Percentiles rank a stretch among this genome's conserved stretches.
phyloP scores from a whole-genome alignment of 2,329 filamentous ascomycete genomes.

The Fusarium oxysporum region DNA sequence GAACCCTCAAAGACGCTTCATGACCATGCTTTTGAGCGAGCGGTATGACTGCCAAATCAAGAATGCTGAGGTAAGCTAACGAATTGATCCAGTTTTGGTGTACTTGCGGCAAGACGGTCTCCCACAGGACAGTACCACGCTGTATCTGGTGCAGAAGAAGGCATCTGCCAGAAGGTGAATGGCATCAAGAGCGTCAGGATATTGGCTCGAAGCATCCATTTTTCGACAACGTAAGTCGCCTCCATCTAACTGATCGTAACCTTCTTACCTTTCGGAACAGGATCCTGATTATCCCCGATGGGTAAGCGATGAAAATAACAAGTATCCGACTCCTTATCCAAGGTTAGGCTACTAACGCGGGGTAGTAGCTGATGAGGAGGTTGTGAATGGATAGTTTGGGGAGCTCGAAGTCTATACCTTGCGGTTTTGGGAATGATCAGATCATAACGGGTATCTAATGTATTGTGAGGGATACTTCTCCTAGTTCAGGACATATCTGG shows the following conservation, averaged over 20 bases:
- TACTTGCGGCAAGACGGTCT: constrained; percentile 8
- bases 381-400: too few relatives aligned
- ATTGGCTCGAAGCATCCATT: constrained; percentile 9
- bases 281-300: constrained; percentile 25
- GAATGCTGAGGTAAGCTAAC: neutral
- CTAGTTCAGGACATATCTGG: too few relatives aligned
- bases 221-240: constrained; percentile 25
- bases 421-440: too few relatives aligned
- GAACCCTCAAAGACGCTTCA: constrained; percentile 12
- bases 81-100: constrained; percentile 19
- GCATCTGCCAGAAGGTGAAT: constrained; percentile 21
- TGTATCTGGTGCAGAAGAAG: constrained; percentile 36
- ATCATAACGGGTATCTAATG: too few relatives aligned
- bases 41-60: neutral
- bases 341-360: neutral
- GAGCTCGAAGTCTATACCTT: too few relatives aligned
- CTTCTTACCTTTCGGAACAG: neutral
- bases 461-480: too few relatives aligned
- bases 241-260: too few relatives aligned
- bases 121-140: neutral
- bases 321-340: constrained; percentile 26
- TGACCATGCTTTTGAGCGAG: constrained; percentile 4
- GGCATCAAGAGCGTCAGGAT: neutral
- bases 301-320: neutral
- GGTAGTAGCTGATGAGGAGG: too few relatives aligned